A percentile compares a stretch with the other conserved stretches of the same genome.
These are phyloP conservation scores for Fraxinus sp. DNA, from an alignment of 305 asterid species.

Conservation along the genomic window DNA sequence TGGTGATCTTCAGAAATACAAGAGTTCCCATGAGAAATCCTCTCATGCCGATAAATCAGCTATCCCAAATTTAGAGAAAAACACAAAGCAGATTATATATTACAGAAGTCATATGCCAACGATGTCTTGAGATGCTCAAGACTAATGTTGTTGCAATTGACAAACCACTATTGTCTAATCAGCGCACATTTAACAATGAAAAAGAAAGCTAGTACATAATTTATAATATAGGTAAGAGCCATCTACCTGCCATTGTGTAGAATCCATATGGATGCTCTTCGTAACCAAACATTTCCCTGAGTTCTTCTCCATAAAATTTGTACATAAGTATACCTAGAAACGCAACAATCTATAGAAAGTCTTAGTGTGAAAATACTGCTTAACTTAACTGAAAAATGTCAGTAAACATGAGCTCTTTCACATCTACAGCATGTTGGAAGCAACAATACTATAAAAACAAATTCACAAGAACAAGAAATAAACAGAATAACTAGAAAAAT, in stretches of 20 bases:
- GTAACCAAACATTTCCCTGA: slow-evolving; percentile 97
- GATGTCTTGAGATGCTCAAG: slow-evolving; percentile 11
- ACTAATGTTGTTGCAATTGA: not conserved
- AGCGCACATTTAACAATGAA: not conserved
- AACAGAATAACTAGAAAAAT: not conserved
- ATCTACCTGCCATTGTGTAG: slow-evolving; percentile 90
- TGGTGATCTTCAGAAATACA: not conserved
- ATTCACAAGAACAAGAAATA: not conserved
- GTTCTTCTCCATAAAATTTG: slow-evolving; percentile 93
- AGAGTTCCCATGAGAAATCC: not conserved
- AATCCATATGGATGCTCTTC: slow-evolving; percentile 98
- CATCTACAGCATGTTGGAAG: not conserved
- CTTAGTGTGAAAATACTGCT: slow-evolving; percentile 30
- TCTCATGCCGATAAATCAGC: not conserved
- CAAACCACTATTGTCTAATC: not conserved
- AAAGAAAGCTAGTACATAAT: not conserved
- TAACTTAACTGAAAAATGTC: not conserved
- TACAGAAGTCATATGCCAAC: not conserved
- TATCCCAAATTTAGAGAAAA: not conserved
- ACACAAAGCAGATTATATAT: not conserved
- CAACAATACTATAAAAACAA: not conserved
- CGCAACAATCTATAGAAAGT: slow-evolving; percentile 79
- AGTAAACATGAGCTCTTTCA: slow-evolving; percentile 17
- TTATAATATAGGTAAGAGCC: slow-evolving; percentile 15
- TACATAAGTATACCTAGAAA: slow-evolving; percentile 90